Base-by-base conservation (phyloP, 805 yeast species). In the Metschnikowia gelsemii region DNA sequence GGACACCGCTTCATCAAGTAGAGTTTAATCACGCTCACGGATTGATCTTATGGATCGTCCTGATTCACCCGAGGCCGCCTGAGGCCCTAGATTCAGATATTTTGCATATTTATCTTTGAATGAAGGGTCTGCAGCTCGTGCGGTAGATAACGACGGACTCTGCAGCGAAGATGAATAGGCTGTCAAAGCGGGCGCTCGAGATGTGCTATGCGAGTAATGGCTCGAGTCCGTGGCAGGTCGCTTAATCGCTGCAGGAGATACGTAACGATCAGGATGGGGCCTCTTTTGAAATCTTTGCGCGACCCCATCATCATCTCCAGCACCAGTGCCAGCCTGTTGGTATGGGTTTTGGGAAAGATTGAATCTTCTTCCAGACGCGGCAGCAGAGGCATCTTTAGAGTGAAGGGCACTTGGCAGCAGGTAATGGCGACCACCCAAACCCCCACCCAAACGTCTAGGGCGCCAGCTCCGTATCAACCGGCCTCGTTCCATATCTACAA, bases 381-480 rank as follows among this genome's bases (percentile, higher is more conserved):
- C 63, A 2, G 72, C 72, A 3, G 73, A 66, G 0, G 72, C 64
- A 24, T 55, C 55, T 29, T 49, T 44, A 22, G 54, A 41, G 25
- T 50, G 50, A n/a, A 35, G 35, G 7, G 49, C 41, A 26, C 56
- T 59, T 3, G 64, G 58, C 45, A 61, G 66, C 2, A 79, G 72
- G 55, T 81, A 81, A 37, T 80, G 79, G 41, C 93, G 70, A 1
- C 96, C 96, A 3, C 97, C 97, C n/a, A 86, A 62, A 0, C 97
- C 97, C 3, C 97, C 97, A 1, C 96, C 96, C 2, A 91, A 67
- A 44, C 91, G 60, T 52, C 84, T 58, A 0, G 95, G 93, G 41
- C 72, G 74, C 84, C 90, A 86, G 50, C 73, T 76, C 41, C 82
- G 75, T 12, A 76, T 74, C 1, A 79, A 61, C 33, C 93, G 64